A percentile compares a stretch with the other conserved stretches of the same genome.
Conservation (phyloP, 1,284 basidiomycete genomes). For the Mycosarcoma maydis region DNA sequence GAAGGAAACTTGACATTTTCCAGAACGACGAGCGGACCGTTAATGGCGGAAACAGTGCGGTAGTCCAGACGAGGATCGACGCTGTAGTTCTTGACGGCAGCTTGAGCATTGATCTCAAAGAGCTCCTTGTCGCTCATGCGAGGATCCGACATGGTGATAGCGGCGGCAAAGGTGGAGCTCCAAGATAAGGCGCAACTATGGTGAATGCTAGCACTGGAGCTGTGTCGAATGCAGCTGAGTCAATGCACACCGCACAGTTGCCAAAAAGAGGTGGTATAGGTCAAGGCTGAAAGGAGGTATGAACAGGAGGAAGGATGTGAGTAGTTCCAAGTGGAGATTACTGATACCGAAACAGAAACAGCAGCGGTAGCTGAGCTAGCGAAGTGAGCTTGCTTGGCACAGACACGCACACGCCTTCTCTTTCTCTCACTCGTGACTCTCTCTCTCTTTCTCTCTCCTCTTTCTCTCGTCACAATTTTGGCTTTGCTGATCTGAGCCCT, state of each 20-base stretch:
- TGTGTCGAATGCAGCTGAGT: too few species aligned
- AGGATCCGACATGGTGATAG: constrained; percentile 62
- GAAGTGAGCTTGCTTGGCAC: too few species aligned
- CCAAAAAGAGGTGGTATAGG: too few species aligned
- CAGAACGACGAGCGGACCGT: constrained; percentile 88
- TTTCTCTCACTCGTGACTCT: too few species aligned
- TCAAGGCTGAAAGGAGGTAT: not conserved
- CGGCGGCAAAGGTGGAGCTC: constrained; percentile 1
- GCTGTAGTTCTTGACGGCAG: constrained; percentile 73
- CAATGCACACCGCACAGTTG: too few species aligned
- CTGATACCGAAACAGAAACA: too few species aligned
- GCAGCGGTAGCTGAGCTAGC: not conserved
- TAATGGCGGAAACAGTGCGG: constrained; percentile 93
- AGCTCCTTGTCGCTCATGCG: constrained; percentile 75
- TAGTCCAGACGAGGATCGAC: constrained; percentile 90
- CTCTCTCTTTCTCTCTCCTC: too few species aligned
- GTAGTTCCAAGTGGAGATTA: not conserved
- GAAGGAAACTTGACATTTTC: constrained; percentile 99
- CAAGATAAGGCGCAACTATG: not conserved
- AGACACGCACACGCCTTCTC: too few species aligned
- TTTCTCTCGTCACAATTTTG: too few species aligned
- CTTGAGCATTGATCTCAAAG: constrained; percentile 84
- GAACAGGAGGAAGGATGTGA: not conserved
- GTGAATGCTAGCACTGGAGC: not conserved
- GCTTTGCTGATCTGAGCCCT: not conserved